Conservation (phyloP, 148 eudicot genomes). For the Camellia sinensis region DNA sequence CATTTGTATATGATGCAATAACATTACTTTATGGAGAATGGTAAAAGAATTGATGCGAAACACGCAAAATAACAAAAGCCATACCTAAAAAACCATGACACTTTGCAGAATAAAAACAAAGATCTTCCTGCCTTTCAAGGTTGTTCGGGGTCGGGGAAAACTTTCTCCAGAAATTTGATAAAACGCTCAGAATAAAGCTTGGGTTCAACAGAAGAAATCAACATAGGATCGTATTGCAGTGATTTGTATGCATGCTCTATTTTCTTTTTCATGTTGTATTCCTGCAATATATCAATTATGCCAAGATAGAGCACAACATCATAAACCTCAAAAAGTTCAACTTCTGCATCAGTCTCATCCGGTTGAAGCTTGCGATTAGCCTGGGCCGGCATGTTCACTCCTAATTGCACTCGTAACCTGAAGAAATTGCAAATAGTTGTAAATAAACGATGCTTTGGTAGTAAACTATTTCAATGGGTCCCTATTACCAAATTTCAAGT, state of each 20-base stretch:
- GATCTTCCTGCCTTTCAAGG: slow-evolving; percentile 13
- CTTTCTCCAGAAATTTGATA: slow-evolving; percentile 58
- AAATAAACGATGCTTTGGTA: neutral
- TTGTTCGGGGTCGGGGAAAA: slow-evolving; percentile 59
- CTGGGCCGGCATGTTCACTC: slow-evolving; percentile 96
- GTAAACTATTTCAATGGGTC: neutral
- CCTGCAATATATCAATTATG: slow-evolving; percentile 83
- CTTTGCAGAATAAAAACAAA: neutral
- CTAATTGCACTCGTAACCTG: slow-evolving; percentile 89
- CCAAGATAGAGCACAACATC: slow-evolving; percentile 96
- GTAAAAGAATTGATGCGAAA: slow-evolving; percentile 12
- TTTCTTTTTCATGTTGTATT: slow-evolving; percentile 78
- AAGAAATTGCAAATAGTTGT: neutral
- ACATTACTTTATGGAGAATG: neutral
- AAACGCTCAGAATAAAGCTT: slow-evolving; percentile 67
- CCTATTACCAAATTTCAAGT: neutral
- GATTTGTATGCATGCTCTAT: slow-evolving; percentile 75
- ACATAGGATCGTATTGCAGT: slow-evolving; percentile 51
- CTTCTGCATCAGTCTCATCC: slow-evolving; percentile 47
- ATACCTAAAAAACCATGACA: neutral
- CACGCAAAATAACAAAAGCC: neutral
- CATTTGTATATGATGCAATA: neutral
- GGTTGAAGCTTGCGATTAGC: slow-evolving; percentile 62
- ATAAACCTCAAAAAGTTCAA: slow-evolving; percentile 87
- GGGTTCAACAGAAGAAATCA: slow-evolving; percentile 76